Evolutionary conservation across 1,139 yeast genomes (phyloP), one percentile per base, ranked within the genome.

Genomic region (Groenewaldozyma sp.): DNA sequence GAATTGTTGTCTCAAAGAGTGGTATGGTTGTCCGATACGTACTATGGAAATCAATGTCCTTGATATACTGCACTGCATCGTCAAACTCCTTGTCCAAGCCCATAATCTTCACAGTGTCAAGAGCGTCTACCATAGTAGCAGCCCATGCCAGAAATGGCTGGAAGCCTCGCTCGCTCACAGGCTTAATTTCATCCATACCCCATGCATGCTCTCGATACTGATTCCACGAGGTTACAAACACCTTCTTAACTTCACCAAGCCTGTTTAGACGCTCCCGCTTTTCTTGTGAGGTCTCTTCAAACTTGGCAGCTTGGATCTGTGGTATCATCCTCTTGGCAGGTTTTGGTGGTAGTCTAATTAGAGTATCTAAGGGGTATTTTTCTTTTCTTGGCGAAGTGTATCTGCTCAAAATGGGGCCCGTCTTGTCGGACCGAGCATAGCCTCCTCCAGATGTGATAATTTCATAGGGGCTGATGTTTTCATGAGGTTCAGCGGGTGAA

Each of bases 101-200:
- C 80, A 82, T 75, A 21, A 82, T 56, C 58, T 68, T 67, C 48
- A 82, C 63, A 0, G 91, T 77, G 53, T 82, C 93, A 41, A 82
- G 58, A 1, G 84, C 68, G 54, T 82, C 93, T 6, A 82, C 76
- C 48, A 81, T 47, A 0, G 74, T 66, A 2, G 71, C 68, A 7
- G 71, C 67, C 72, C 73, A 68, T 1, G 73, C 74, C 24, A 64
- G 58, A 45, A 70, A 70, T 2, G 72, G 65, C 43, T 70, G 63
- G 11, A 50, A 39, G 0, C 61, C 56, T 18, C 40, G 35, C 18
- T 55, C 52, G 0, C 67, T 46, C 1, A 68, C 42, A 1, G 75
- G 75, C 17, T 47, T 48, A 4, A 71, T 55, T 42, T 76, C 78
- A 66, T 80, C 88, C 68, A 73, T 78, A 3, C 84, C 86, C 76